Percentiles rank a stretch among this genome's conserved stretches.
phyloP scores from a whole-genome alignment of 2,329 filamentous ascomycete species.

The Pleurostoma richardsiae region DNA sequence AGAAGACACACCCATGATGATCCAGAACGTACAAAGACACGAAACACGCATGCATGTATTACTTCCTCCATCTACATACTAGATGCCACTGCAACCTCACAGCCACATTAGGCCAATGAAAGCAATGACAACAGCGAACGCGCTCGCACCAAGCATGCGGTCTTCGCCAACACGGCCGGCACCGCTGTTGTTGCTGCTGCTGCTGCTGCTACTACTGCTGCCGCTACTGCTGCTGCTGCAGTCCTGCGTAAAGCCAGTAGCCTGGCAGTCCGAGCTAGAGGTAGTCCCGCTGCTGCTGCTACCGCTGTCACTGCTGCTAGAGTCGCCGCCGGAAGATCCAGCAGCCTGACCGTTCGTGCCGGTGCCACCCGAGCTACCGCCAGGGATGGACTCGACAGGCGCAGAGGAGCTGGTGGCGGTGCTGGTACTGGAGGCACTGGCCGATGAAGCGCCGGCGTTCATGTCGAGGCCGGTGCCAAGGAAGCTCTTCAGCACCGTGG shows the following conservation, averaged over 20 bases:
- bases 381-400: slow-evolving; percentile 17
- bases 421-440: slow-evolving; percentile 8
- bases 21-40: too few species aligned
- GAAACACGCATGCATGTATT: not conserved
- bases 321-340: slow-evolving; percentile 6
- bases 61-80: not conserved
- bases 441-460: slow-evolving; percentile 33
- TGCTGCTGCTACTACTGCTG: slow-evolving; percentile 24
- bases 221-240: slow-evolving; percentile 20
- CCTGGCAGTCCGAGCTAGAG: slow-evolving; percentile 22
- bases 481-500: slow-evolving; percentile 73
- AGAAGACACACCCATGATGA: too few species aligned
- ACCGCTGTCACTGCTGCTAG: slow-evolving; percentile 10
- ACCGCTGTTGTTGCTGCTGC: slow-evolving; percentile 25
- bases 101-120: slow-evolving; percentile 25
- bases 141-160: slow-evolving; percentile 25
- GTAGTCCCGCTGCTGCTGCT: slow-evolving; percentile 12
- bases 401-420: slow-evolving; percentile 4
- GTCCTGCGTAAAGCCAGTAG: slow-evolving; percentile 33
- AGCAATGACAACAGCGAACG: slow-evolving; percentile 27
- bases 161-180: slow-evolving; percentile 12
- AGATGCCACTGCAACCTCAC: slow-evolving; percentile 7
- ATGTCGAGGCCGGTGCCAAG: slow-evolving; percentile 77
- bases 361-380: slow-evolving; percentile 19
- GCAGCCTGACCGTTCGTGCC: slow-evolving; percentile 11